phyloP scores from a whole-genome alignment of 192 early-diverging fungal species.

The Spinellus fusiger region DNA sequence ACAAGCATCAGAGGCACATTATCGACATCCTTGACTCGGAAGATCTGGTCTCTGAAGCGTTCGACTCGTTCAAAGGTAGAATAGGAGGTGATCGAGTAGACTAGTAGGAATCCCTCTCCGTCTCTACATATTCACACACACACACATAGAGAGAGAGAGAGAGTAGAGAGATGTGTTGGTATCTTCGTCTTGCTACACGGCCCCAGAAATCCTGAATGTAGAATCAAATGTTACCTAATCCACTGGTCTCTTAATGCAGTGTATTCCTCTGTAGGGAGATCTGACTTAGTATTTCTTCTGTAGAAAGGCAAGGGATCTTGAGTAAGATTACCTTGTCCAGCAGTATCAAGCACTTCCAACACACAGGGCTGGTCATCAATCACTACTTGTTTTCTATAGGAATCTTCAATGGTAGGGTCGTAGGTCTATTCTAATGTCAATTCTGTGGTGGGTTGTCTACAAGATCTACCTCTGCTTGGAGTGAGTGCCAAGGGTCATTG shows the following conservation, averaged over 20 bases:
- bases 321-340: constrained; percentile 63
- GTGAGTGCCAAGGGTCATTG: too few species aligned
- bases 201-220: neutral
- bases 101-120: constrained; percentile 83
- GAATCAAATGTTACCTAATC: constrained; percentile 38
- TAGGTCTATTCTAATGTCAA: constrained; percentile 64
- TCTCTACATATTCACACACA: constrained; percentile 15
- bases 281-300: neutral
- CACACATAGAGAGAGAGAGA: neutral
- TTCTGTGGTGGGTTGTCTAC: too few species aligned
- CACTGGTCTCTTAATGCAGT: constrained; percentile 76
- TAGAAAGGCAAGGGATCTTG: neutral
- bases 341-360: constrained; percentile 95
- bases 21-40: constrained; percentile 81
- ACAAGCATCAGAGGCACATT: constrained; percentile 82
- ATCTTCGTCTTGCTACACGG: neutral
- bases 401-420: constrained; percentile 98
- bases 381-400: constrained; percentile 95
- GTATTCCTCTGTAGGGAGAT: constrained; percentile 54
- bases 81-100: constrained; percentile 81
- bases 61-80: constrained; percentile 83
- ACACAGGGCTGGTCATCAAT: constrained; percentile 97
- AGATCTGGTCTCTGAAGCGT: constrained; percentile 78
- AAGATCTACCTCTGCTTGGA: neutral
- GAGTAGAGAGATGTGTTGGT: neutral